Evolutionary conservation across 176 grass and related monocot genomes (phyloP).

Genomic region (Phyllostachys edulis): DNA sequence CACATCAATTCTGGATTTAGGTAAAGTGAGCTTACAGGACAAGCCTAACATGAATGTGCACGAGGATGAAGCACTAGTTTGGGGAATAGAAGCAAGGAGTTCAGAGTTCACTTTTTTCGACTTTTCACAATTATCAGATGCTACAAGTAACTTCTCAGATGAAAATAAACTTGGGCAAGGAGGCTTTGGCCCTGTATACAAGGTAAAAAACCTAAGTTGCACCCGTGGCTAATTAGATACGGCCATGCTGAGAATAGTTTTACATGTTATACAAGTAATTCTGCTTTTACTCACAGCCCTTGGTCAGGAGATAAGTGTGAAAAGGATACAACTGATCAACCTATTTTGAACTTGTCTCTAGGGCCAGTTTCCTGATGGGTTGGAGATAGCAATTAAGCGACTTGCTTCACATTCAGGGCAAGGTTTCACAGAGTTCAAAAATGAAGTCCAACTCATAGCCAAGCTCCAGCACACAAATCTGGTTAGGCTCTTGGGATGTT

Average conservation of each 20-base stretch:
- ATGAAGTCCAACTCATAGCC: conserved; percentile 35
- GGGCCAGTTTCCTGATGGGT: conserved; percentile 1
- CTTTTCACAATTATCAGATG: background rate
- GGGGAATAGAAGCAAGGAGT: background rate
- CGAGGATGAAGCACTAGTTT: background rate
- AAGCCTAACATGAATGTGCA: background rate
- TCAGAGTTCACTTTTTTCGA: background rate
- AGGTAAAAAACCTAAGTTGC: conserved; percentile 17
- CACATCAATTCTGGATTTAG: background rate
- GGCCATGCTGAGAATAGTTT: background rate
- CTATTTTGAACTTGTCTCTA: background rate
- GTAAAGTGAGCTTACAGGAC: background rate
- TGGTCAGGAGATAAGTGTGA: background rate
- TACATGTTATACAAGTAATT: background rate
- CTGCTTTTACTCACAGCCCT: background rate
- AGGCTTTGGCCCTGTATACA: conserved; percentile 65
- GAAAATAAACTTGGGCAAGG: conserved; percentile 65
- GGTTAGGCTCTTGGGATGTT: conserved; percentile 27
- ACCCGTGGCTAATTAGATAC: background rate
- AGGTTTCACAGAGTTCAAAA: conserved; percentile 26
- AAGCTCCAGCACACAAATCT: conserved; percentile 26
- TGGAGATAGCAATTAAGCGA: conserved; percentile 17
- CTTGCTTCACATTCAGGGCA: conserved; percentile 21
- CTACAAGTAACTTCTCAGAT: conserved; percentile 12
- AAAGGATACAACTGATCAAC: background rate